phyloP scores from a whole-genome alignment of 2,329 filamentous ascomycete species.

The Malbranchea zuffiana region DNA sequence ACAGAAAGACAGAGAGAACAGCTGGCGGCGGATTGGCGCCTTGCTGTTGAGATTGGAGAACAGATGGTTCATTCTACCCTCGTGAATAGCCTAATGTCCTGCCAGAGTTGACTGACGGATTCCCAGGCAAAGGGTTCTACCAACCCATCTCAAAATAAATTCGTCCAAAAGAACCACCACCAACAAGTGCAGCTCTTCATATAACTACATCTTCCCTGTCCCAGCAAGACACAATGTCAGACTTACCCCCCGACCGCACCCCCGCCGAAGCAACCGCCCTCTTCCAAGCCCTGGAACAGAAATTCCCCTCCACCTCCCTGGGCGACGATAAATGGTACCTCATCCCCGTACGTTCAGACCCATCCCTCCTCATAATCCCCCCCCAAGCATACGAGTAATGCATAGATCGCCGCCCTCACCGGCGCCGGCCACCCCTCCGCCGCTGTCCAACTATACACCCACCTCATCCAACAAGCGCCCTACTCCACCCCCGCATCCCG shows the following conservation, averaged over 20 bases:
- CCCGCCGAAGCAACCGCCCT: slow-evolving; percentile 8
- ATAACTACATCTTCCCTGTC: slow-evolving; percentile 3
- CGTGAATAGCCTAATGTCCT: too few species aligned
- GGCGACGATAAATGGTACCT: slow-evolving; percentile 11
- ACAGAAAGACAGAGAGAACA: too few species aligned
- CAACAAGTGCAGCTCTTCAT: too few species aligned
- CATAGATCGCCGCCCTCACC: slow-evolving; percentile 34
- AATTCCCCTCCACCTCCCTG: slow-evolving; percentile 9
- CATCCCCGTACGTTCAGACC: slow-evolving; percentile 8
- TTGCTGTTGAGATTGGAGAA: too few species aligned
- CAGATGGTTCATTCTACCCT: too few species aligned
- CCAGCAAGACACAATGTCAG: not conserved
- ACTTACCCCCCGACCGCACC: slow-evolving; percentile 4
- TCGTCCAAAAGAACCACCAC: too few species aligned
- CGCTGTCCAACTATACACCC: slow-evolving; percentile 44
- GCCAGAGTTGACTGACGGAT: too few species aligned
- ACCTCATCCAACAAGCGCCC: slow-evolving; percentile 44
- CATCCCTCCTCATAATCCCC: too few species aligned
- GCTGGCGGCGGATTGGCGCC: too few species aligned
- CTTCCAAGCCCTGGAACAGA: slow-evolving; percentile 9
- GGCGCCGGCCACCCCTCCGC: slow-evolving; percentile 44
- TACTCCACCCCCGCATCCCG: slow-evolving; percentile 23
- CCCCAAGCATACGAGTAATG: not conserved
- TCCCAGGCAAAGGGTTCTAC: too few species aligned
- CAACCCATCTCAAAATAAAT: too few species aligned